Percentiles rank a stretch among this genome's conserved stretches.
Conservation (phyloP, 2,329 filamentous ascomycete genomes). For the Colletotrichum abscissum region DNA sequence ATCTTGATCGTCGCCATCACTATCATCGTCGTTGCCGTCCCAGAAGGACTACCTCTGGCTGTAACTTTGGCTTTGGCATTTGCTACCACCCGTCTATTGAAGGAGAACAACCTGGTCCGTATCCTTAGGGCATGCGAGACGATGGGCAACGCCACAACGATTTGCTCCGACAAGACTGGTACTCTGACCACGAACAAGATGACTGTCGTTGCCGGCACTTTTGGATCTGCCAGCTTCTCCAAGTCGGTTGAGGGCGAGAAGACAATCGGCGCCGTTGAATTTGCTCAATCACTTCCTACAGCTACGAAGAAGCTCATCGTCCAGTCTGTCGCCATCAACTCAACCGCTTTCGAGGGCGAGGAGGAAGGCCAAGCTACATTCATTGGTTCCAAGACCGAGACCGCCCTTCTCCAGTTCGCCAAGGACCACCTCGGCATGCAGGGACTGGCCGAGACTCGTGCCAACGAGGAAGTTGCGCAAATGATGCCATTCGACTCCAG, state of each 20-base stretch:
- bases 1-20: conserved; percentile 75
- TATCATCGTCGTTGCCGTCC: conserved; percentile 75
- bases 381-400: conserved; percentile 68
- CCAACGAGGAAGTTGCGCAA: conserved; percentile 59
- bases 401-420: conserved; percentile 62
- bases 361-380: conserved; percentile 57
- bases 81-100: conserved; percentile 75
- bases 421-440: conserved; percentile 62
- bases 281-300: conserved; percentile 37
- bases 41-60: conserved; percentile 74
- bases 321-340: conserved; percentile 65
- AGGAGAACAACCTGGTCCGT: conserved; percentile 77
- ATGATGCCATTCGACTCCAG: conserved; percentile 66
- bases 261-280: conserved; percentile 37
- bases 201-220: conserved; percentile 77
- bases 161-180: conserved; percentile 82
- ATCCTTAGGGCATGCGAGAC: conserved; percentile 76
- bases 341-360: conserved; percentile 66
- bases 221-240: conserved; percentile 60
- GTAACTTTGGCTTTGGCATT: conserved; percentile 77
- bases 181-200: conserved; percentile 76
- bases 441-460: conserved; percentile 56
- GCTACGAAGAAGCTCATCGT: conserved; percentile 48
- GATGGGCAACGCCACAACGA: conserved; percentile 78
- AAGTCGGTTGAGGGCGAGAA: conserved; percentile 42